Percentiles rank a stretch among this genome's conserved stretches.
Evolutionary conservation across 495 filamentous ascomycete genomes (phyloP).

Genomic region (Penicillium steckii): DNA sequence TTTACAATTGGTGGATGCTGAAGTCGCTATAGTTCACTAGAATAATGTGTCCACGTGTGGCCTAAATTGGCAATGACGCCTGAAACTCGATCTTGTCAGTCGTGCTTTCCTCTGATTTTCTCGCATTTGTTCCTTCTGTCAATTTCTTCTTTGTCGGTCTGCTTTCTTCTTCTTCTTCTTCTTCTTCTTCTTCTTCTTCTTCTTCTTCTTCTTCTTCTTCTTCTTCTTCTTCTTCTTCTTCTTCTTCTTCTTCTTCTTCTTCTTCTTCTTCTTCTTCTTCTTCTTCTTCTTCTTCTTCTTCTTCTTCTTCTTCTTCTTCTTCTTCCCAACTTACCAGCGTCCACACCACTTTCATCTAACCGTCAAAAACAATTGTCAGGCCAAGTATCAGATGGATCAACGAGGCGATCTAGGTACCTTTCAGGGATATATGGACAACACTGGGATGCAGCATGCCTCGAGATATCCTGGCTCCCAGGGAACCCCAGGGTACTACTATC

Average conservation of each 20-base stretch:
- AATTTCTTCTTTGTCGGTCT: background rate
- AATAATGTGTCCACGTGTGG: background rate
- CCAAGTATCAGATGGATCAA: background rate
- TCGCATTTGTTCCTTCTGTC: background rate
- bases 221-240: background rate
- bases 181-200: background rate
- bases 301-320: no score
- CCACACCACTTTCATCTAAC: background rate
- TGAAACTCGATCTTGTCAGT: background rate
- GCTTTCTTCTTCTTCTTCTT: background rate
- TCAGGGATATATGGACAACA: background rate
- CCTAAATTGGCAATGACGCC: background rate
- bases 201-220: background rate
- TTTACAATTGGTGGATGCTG: no score
- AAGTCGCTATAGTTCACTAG: conserved; percentile 2
- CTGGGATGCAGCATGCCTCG: background rate
- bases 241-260: background rate
- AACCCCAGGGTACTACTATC: background rate
- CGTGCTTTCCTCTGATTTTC: no score
- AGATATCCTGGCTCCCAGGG: background rate
- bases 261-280: background rate
- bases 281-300: background rate
- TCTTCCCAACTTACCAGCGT: no score
- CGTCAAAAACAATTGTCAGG: background rate
- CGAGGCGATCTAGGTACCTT: background rate